These are phyloP conservation scores for Cladosporium sp. DNA, from an alignment of 2,329 filamentous ascomycete species.

Conservation along the genomic window DNA sequence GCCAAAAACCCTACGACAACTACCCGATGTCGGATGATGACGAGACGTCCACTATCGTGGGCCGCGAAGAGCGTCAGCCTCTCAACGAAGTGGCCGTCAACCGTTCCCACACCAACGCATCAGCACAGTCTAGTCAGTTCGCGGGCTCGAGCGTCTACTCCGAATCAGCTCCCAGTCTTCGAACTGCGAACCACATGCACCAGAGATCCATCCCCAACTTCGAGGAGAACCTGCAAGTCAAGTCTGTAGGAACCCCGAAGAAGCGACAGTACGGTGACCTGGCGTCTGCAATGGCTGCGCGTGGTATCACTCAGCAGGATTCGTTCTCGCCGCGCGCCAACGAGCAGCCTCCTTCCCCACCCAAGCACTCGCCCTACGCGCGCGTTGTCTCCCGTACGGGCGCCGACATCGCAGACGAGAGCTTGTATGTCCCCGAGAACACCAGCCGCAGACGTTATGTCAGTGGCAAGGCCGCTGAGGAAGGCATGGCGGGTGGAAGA, in stretches of 20 bases:
- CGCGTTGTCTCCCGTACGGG: constrained; percentile 51
- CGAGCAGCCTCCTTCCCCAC: constrained; percentile 24
- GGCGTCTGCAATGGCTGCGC: constrained; percentile 41
- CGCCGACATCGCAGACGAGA: constrained; percentile 48
- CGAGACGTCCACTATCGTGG: constrained; percentile 9
- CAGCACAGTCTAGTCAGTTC: constrained; percentile 17
- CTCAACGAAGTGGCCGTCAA: constrained; percentile 29
- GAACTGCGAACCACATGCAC: constrained; percentile 13
- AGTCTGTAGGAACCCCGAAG: constrained; percentile 41
- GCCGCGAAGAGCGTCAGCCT: constrained; percentile 16
- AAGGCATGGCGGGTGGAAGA: constrained; percentile 56
- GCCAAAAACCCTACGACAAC: neutral
- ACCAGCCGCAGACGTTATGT: constrained; percentile 59
- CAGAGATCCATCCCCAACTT: constrained; percentile 17
- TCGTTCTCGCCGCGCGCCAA: constrained; percentile 20
- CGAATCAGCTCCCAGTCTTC: constrained; percentile 35
- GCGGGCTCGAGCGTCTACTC: constrained; percentile 38
- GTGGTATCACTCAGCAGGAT: constrained; percentile 38
- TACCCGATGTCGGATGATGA: constrained; percentile 24
- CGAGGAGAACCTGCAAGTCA: constrained; percentile 19
- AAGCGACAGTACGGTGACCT: constrained; percentile 52
- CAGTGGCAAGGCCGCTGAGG: constrained; percentile 73
- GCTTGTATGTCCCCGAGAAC: constrained; percentile 33
- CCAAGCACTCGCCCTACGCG: constrained; percentile 28
- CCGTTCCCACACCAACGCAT: constrained; percentile 37